A percentile compares a stretch with the other conserved stretches of the same genome.
phyloP scores from a whole-genome alignment of 2,329 filamentous ascomycete species.

The Pochonia chlamydosporia region DNA sequence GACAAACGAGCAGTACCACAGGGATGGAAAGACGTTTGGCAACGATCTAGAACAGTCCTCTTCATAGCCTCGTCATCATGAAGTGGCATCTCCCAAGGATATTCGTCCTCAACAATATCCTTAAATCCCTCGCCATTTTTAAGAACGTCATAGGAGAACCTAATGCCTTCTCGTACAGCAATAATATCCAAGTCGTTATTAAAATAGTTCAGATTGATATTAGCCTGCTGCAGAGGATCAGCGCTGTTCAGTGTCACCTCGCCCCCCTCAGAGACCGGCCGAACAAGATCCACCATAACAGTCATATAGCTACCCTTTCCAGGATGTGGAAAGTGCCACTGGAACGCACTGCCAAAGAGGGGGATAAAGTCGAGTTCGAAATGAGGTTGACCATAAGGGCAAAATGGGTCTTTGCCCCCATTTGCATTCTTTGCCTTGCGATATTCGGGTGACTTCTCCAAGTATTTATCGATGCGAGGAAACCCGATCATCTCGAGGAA shows the following conservation, averaged over 20 bases:
- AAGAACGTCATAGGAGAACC: conserved; percentile 50
- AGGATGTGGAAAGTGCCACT: conserved; percentile 39
- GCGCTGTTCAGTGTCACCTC: conserved; percentile 50
- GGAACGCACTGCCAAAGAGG: conserved; percentile 31
- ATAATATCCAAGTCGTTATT: conserved; percentile 49
- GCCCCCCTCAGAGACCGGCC: conserved; percentile 39
- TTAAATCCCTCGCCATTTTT: conserved; percentile 51
- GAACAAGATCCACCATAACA: conserved; percentile 44
- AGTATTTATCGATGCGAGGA: conserved; percentile 51
- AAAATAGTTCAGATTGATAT: conserved; percentile 58
- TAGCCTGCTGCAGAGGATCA: conserved; percentile 51
- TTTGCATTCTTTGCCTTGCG: conserved; percentile 7
- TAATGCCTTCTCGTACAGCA: conserved; percentile 51
- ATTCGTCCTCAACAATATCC: conserved; percentile 46
- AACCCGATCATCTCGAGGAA: conserved; percentile 48
- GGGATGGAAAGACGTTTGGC: conserved; percentile 53
- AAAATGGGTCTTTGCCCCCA: not conserved
- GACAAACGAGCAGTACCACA: conserved; percentile 50
- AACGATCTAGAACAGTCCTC: conserved; percentile 48
- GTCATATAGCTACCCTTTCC: conserved; percentile 45
- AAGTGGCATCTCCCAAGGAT: conserved; percentile 56
- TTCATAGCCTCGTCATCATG: conserved; percentile 51
- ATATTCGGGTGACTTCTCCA: conserved; percentile 44
- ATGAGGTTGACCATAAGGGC: not conserved
- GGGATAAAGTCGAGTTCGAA: not conserved